phyloP scores from a whole-genome alignment of 2,329 filamentous ascomycete species.

The Venturia carpophila region DNA sequence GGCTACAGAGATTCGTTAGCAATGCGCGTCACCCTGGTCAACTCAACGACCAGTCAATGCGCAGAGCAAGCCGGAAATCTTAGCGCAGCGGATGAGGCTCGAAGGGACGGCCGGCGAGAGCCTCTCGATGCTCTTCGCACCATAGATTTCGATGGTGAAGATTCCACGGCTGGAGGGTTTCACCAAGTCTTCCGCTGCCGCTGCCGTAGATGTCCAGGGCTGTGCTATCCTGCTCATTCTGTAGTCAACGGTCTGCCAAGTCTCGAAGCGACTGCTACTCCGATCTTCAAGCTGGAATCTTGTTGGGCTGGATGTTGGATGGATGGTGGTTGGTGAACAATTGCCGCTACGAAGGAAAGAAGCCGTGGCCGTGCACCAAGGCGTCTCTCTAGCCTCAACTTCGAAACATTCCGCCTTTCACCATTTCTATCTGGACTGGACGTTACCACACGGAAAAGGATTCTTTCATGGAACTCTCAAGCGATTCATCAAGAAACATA shows the following conservation, averaged over 20 bases:
- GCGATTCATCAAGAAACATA: too few species aligned
- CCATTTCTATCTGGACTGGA: too few species aligned
- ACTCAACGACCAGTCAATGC: background rate
- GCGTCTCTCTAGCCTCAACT: too few species aligned
- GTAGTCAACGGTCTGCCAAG: background rate
- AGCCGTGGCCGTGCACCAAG: too few species aligned
- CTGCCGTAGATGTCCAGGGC: background rate
- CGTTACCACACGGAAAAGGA: too few species aligned
- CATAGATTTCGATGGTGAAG: background rate
- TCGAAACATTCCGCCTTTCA: too few species aligned
- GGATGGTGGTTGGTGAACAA: background rate
- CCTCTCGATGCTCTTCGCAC: slow-evolving; percentile 11
- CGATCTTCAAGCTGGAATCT: background rate
- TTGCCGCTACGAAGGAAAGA: too few species aligned
- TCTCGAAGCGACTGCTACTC: background rate
- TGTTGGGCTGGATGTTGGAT: background rate
- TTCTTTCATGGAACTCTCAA: too few species aligned
- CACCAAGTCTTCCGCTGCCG: slow-evolving; percentile 10
- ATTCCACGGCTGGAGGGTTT: slow-evolving; percentile 9
- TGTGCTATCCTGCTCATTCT: background rate
- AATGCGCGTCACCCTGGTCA: slow-evolving; percentile 11
- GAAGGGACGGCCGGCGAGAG: slow-evolving; percentile 1
- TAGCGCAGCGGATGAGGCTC: slow-evolving; percentile 16
- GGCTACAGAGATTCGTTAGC: slow-evolving; percentile 19
- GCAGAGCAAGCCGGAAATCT: background rate